Evolutionary conservation across 169 alveolate species (phyloP).

Genomic region (Cyclospora cayetanensis): DNA sequence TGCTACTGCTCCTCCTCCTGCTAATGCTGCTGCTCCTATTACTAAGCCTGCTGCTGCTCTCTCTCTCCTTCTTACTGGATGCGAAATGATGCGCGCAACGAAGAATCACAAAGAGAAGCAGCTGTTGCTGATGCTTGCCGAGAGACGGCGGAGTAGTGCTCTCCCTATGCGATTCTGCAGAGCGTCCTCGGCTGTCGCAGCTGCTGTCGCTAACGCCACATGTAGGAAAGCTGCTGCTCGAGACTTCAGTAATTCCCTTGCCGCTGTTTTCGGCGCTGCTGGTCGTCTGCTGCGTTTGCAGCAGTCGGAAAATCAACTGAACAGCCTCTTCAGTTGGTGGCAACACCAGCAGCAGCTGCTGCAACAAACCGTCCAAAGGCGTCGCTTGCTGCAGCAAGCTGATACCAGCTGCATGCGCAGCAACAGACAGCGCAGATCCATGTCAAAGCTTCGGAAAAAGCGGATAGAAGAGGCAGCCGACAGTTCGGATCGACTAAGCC

Average conservation of each 20-base stretch:
- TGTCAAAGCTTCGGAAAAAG: no score
- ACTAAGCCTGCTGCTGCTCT: conserved; percentile 53
- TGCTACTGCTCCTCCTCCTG: not conserved
- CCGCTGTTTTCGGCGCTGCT: not conserved
- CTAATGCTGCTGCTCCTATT: conserved; percentile 11
- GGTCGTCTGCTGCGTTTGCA: conserved; percentile 1
- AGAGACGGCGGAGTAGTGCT: not conserved
- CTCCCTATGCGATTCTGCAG: no score
- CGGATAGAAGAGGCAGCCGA: no score
- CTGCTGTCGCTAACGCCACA: conserved; percentile 8
- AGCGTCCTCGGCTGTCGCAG: not conserved
- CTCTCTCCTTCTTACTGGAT: conserved; percentile 6
- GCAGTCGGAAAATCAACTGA: not conserved
- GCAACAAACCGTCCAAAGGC: not conserved
- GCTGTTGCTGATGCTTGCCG: conserved; percentile 19
- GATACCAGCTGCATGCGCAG: conserved; percentile 40
- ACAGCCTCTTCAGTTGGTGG: conserved; percentile 24
- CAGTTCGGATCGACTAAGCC: no score
- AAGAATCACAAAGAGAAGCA: conserved; percentile 5
- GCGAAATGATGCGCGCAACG: conserved; percentile 27
- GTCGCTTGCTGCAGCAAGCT: conserved; percentile 53
- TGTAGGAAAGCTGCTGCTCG: conserved; percentile 18
- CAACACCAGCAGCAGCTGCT: conserved; percentile 51
- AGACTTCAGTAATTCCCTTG: no score
- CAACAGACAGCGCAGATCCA: no score